Evolutionary conservation across 1,284 basidiomycete species (phyloP), one percentile per base, ranked within the genome.

Genomic region (Pterula multifida): DNA sequence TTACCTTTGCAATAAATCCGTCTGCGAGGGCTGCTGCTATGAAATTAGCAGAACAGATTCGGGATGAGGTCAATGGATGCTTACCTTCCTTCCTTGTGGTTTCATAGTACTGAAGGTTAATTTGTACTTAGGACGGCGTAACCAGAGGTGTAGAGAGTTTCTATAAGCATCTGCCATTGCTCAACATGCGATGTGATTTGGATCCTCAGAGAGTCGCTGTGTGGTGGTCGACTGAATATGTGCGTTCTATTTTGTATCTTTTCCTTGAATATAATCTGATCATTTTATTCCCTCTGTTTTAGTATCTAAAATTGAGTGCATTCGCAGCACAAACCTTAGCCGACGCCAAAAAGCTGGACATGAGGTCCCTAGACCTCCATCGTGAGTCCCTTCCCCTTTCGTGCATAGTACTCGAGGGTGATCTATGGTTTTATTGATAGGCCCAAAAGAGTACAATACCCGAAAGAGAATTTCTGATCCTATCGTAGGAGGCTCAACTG

Each of bases 181-280:
- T 76, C 15, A 78, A 78, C 55, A 81, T 83, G 79, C 63, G 77
- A 55, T 83, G 79, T 55, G 76, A 81, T 55, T 55, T 81, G 45
- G 73, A 76, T 49, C 68, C 74, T 0, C 60, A 62, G 0, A 65
- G 66, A 35, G 53, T 74, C 3, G 79, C 78, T 0, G 65, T 76
- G 1, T 83, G 79, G 79, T 81, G 75, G 73, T 77, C 71, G 2
- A 68, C 71, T 3, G 65, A 72, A 49, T 65, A 73, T 54, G 73
- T 71, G 52, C 2, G 64, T 61, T 28, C 28, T 1, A 35, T 42
- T 15, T 25, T 21, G 24, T 17, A 19, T 11, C 3, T 47, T 9
- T n/a, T 4, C 50, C 44, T 24, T 51, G 42, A 28, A 24, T 32
- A 15, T 6, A 15, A 6, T 6, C 28, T 32, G 28, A 32, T 32